Evolutionary conservation across 140 eudicot genomes (phyloP).

Genomic region (Ambrosia hybrid): DNA sequence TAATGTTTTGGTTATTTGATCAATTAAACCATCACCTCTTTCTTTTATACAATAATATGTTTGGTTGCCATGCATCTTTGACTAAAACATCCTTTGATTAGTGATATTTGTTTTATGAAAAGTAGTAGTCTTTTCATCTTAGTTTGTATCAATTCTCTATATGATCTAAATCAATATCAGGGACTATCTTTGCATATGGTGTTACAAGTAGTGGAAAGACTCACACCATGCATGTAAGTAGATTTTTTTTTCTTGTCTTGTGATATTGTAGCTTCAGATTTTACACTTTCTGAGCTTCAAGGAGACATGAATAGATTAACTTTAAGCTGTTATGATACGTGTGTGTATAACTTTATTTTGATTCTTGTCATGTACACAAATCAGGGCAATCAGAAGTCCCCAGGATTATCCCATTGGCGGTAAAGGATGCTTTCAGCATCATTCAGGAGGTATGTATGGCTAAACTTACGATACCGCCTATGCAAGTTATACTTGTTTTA

Average conservation of each 20-base stretch:
- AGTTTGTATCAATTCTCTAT: neutral
- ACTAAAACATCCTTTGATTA: slow-evolving; percentile 6
- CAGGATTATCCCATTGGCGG: slow-evolving; percentile 92
- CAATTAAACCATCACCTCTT: neutral
- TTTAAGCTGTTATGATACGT: slow-evolving; percentile 7
- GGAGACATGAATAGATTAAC: slow-evolving; percentile 6
- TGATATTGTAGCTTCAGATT: slow-evolving; percentile 9
- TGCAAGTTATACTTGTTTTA: slow-evolving; percentile 16
- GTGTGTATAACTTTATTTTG: slow-evolving; percentile 11
- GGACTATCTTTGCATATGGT: slow-evolving; percentile 97
- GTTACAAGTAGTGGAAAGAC: slow-evolving; percentile 99
- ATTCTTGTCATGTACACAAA: slow-evolving; percentile 25
- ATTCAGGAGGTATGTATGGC: slow-evolving; percentile 77
- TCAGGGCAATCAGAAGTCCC: slow-evolving; percentile 98
- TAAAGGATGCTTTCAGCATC: slow-evolving; percentile 95
- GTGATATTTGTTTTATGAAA: slow-evolving; percentile 11
- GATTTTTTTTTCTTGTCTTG: slow-evolving; percentile 3
- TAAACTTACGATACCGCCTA: slow-evolving; percentile 9
- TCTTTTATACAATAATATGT: neutral
- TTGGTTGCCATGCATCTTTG: slow-evolving; percentile 16
- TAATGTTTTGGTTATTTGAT: neutral
- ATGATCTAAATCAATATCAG: slow-evolving; percentile 39
- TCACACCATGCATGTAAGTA: slow-evolving; percentile 94
- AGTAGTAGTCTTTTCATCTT: slow-evolving; percentile 13
- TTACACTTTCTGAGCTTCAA: neutral